Evolutionary conservation across 345 rosid species (phyloP), one percentile per base, ranked within the genome.

Genomic region (Syzygium aqueum): DNA sequence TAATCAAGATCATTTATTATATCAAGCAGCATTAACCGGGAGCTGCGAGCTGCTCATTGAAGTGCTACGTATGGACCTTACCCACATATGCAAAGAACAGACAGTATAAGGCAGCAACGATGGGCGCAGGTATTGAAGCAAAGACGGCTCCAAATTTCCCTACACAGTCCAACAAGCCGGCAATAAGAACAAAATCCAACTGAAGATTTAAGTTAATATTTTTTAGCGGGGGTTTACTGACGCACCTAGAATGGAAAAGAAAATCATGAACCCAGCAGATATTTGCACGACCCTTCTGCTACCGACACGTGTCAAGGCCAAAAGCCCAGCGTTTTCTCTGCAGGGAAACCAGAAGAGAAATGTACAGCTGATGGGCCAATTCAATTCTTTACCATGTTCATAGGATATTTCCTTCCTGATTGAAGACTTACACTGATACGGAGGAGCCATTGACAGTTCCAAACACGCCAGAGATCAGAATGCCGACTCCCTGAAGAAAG

Each of bases 221-320:
- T 49, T 85, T 40, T 56, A 43, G 46, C 5, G 3, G 40, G 0
- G 21, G 4, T 49, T 30, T 43, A 53, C 33, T 21, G 85, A 30
- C 91, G 82, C 88, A 95, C 99, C 99, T 65, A 97, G 96, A 92
- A 97, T 89, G 21, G 99, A 96, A 92, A 97, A 97, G 92, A 97
- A 97, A 89, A 97, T 92, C 99, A 97, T 97, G 93, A 97, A 97
- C 85, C 98, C 99, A 87, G 99, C 99, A 23, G 99, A 91, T 90
- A 97, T 97, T 92, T 97, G 98, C 67, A 97, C 99, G 87, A 97
- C 99, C 90, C 98, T 95, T 67, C 99, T 90, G 90, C 98, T 97
- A 85, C 99, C 99, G 89, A 97, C 96, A 89, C 93, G 91, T 57
- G 99, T 97, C 90, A 97, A 93, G 83, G 93, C 99, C 92, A 97